Evolutionary conservation across 1,284 basidiomycete genomes (phyloP).

Genomic region (Sanghuangporus baumii): DNA sequence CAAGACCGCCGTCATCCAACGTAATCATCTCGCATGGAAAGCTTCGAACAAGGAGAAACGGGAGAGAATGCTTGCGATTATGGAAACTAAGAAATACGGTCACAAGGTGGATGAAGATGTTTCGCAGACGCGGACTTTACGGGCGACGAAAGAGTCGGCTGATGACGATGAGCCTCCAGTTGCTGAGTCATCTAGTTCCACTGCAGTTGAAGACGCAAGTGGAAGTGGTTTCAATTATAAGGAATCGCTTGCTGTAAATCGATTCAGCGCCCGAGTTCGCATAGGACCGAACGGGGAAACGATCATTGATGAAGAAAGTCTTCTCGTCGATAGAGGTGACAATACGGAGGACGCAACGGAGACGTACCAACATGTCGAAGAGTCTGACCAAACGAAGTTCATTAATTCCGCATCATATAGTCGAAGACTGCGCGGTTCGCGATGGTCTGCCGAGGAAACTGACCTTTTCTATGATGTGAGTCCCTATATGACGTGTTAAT

Average conservation of each 20-base stretch:
- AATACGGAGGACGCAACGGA: constrained; percentile 53
- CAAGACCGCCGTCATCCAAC: constrained; percentile 61
- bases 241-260: constrained; percentile 54
- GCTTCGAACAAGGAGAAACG: constrained; percentile 57
- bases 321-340: constrained; percentile 61
- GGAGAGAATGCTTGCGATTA: constrained; percentile 48
- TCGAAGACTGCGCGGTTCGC: constrained; percentile 67
- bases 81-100: constrained; percentile 72
- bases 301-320: constrained; percentile 74
- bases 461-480: constrained; percentile 80
- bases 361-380: constrained; percentile 74
- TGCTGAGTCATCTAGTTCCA: constrained; percentile 3
- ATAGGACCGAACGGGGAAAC: constrained; percentile 79
- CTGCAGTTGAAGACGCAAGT: constrained; percentile 31
- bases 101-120: constrained; percentile 42
- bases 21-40: constrained; percentile 66
- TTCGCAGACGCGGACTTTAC: constrained; percentile 13
- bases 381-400: constrained; percentile 78
- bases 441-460: constrained; percentile 84
- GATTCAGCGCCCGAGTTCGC: constrained; percentile 75
- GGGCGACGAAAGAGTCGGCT: constrained; percentile 11
- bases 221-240: constrained; percentile 61
- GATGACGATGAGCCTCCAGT: constrained; percentile 12
- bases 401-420: constrained; percentile 81
- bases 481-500: neutral